These are phyloP conservation scores for Backusella liffmaniae DNA, from an alignment of 192 early-diverging fungal genomes.

Conservation along the genomic window DNA sequence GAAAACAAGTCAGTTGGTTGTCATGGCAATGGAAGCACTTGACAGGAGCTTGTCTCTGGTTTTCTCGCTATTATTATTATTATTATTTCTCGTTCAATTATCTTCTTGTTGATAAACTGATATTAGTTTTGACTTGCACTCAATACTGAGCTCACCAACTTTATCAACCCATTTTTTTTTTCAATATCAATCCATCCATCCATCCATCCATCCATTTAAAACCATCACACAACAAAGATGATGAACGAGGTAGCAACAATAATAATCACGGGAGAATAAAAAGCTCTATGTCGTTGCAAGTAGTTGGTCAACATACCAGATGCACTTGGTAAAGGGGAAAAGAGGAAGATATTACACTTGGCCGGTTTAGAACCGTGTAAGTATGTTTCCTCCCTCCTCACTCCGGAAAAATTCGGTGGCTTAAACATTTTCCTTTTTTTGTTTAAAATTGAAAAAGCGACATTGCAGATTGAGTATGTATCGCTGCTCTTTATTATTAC, in stretches of 20 bases:
- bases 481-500: too few relatives aligned
- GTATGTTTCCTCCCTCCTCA: neutral
- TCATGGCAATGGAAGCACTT: neutral
- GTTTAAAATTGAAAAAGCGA: neutral
- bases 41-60: neutral
- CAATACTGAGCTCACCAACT: neutral
- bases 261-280: neutral
- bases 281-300: neutral
- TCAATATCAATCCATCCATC: neutral
- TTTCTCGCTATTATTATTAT: neutral
- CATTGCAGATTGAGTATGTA: neutral
- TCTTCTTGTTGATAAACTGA: neutral
- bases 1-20: neutral
- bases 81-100: neutral
- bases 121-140: neutral
- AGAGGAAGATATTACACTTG: conserved; percentile 17
- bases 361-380: neutral
- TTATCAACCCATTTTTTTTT: neutral
- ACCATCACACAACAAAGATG: neutral
- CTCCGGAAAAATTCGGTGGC: neutral
- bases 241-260: neutral
- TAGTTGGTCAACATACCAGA: conserved; percentile 11
- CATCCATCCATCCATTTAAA: conserved; percentile 18
- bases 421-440: neutral
- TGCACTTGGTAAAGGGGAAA: conserved; percentile 22